A percentile compares a stretch with the other conserved stretches of the same genome.
Conservation (phyloP, 805 yeast genomes). For the Candida sphagnicola region DNA sequence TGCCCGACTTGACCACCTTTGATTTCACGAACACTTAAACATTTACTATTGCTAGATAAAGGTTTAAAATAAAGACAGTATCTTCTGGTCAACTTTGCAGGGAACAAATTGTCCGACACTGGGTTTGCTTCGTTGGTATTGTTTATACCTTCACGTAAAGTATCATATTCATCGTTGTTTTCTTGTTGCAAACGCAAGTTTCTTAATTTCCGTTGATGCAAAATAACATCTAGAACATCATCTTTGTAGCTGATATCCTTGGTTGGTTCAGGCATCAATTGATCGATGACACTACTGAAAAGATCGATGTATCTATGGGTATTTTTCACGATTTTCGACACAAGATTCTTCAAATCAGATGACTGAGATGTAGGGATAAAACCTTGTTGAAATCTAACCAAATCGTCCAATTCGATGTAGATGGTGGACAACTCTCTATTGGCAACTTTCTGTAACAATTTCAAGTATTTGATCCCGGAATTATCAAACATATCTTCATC, state of each 20-base stretch:
- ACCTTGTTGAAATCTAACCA: slow-evolving; percentile 46
- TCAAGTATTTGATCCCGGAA: slow-evolving; percentile 57
- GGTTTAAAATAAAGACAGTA: slow-evolving; percentile 88
- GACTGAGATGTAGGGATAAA: slow-evolving; percentile 11
- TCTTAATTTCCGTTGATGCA: slow-evolving; percentile 84
- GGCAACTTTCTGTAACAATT: slow-evolving; percentile 70
- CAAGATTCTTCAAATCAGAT: slow-evolving; percentile 28
- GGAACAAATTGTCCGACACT: slow-evolving; percentile 47
- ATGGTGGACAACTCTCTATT: slow-evolving; percentile 74
- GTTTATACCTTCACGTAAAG: slow-evolving; percentile 33
- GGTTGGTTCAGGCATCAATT: slow-evolving; percentile 83
- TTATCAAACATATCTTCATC: slow-evolving; percentile 18
- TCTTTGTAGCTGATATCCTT: slow-evolving; percentile 74
- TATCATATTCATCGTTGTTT: slow-evolving; percentile 54
- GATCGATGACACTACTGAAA: slow-evolving; percentile 72
- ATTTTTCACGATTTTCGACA: slow-evolving; percentile 62
- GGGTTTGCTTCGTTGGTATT: slow-evolving; percentile 5
- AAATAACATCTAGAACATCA: slow-evolving; percentile 88
- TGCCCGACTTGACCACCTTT: slow-evolving; percentile 82
- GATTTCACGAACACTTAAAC: slow-evolving; percentile 86
- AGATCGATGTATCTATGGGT: slow-evolving; percentile 77
- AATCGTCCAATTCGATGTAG: slow-evolving; percentile 78
- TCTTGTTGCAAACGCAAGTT: slow-evolving; percentile 72
- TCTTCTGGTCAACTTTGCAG: slow-evolving; percentile 81
- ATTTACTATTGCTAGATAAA: slow-evolving; percentile 46